Evolutionary conservation across 768 basidiomycete species (phyloP), one percentile per base, ranked within the genome.

Genomic region (Ramaria sp.): DNA sequence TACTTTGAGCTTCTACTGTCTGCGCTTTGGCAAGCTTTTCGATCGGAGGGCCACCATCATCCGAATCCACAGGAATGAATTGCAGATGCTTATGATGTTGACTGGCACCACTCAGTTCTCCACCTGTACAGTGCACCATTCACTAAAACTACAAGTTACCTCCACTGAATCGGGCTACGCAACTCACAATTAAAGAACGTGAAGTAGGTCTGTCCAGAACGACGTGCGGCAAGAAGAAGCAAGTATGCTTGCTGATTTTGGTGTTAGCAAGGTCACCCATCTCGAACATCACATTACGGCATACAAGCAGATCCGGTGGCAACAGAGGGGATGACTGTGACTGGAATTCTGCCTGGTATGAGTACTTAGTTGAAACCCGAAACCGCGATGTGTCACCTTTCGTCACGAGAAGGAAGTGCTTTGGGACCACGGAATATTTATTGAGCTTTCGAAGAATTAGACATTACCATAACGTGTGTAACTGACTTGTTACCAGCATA

Each of bases 41-140:
- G 24, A 93, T 75, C 0, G 93, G 93, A 13, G 88, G 86, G 1
- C 82, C 86, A 37, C 78, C 77, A 33, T 75, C 68, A 41, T 37
- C 13, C 34, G 13, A 37, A 10, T 78, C 77, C 17, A 81, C 65
- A 34, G 89, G 84, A 34, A 94, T 69, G 60, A 94, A 84, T 67
- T 95, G 92, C n/a, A 94, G 62, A 66, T 96, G 93, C 64, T 94
- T 91, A 71, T 94, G 91, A 1, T 78, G 74, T 70, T 96, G 93
- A 66, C 90, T 92, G 11, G 93, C 91, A 27, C 92, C 92, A 57
- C 88, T 90, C 54, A 75, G 73, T 30, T 80, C 75, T 6, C 89
- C 89, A 62, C 88, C 88, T 90, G 34, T 37, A 27, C 27, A 7
- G 34, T 13, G 13, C 13, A 37, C 34, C 34, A 7, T 37, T 13